Conservation (phyloP, 495 filamentous ascomycete genomes). For the Neurospora terricola region DNA sequence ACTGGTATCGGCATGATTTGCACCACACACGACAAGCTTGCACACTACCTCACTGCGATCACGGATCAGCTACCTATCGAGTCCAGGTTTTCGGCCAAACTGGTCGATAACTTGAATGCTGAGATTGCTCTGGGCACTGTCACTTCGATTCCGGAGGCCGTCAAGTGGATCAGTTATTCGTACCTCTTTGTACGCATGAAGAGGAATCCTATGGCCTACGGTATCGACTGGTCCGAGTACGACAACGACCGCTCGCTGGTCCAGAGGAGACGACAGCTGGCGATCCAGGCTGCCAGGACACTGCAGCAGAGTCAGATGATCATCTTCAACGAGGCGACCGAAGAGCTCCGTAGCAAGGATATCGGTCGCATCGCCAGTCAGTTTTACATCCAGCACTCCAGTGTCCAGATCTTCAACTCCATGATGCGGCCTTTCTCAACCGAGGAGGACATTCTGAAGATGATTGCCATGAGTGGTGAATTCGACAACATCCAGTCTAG, state of each 20-base stretch:
- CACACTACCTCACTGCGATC: constrained; percentile 88
- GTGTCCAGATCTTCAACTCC: constrained; percentile 89
- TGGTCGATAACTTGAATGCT: constrained; percentile 95
- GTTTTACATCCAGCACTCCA: constrained; percentile 87
- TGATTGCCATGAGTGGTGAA: constrained; percentile 94
- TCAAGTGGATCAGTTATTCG: constrained; percentile 95
- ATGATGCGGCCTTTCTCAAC: constrained; percentile 74
- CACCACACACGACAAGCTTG: constrained; percentile 82
- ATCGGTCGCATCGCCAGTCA: constrained; percentile 95
- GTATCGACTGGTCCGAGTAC: constrained; percentile 91
- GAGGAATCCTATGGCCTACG: constrained; percentile 81
- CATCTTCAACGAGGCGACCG: constrained; percentile 88
- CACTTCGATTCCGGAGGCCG: constrained; percentile 85
- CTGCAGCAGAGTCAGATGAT: constrained; percentile 96
- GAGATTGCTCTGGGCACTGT: constrained; percentile 92
- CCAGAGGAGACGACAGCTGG: constrained; percentile 66
- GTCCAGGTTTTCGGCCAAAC: constrained; percentile 76
- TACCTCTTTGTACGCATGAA: constrained; percentile 96
- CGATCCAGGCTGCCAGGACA: constrained; percentile 75
- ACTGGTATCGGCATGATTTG: constrained; percentile 94
- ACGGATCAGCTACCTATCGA: constrained; percentile 96
- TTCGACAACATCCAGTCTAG: constrained; percentile 93
- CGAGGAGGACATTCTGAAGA: constrained; percentile 82
- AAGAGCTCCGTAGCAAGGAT: constrained; percentile 85
- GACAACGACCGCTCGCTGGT: constrained; percentile 78